phyloP scores from a whole-genome alignment of 1,284 basidiomycete genomes.

The Coriolopsis trogii region DNA sequence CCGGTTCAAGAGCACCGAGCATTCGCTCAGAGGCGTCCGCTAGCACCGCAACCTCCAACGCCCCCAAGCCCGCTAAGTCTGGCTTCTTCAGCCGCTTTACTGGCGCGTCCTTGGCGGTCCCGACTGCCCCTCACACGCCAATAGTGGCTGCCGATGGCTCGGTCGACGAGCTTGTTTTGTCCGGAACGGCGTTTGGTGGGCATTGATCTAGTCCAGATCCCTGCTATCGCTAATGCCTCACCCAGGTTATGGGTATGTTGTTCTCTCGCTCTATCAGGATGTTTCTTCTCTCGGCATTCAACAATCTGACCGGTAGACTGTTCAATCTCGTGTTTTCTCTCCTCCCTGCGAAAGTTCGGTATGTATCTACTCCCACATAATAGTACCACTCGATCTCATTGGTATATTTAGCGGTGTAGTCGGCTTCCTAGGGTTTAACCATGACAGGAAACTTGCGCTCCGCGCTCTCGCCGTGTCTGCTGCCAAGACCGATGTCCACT shows the following conservation, averaged over 20 bases:
- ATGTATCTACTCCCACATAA: conserved; percentile 22
- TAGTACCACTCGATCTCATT: conserved; percentile 2
- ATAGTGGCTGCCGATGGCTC: conserved; percentile 46
- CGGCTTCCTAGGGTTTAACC: conserved; percentile 73
- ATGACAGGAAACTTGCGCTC: conserved; percentile 68
- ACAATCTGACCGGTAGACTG: conserved; percentile 45
- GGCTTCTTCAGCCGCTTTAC: conserved; percentile 46
- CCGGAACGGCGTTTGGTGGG: conserved; percentile 75
- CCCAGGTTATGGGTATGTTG: conserved; percentile 33
- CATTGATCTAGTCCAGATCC: neutral
- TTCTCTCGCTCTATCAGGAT: neutral
- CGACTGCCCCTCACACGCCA: conserved; percentile 22
- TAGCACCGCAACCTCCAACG: conserved; percentile 30
- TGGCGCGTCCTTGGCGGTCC: conserved; percentile 25
- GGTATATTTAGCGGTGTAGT: conserved; percentile 56
- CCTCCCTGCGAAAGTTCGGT: conserved; percentile 71
- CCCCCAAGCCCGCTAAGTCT: conserved; percentile 25
- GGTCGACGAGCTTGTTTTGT: conserved; percentile 70
- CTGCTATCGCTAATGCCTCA: conserved; percentile 3
- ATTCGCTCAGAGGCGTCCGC: conserved; percentile 37
- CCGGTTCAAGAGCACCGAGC: conserved; percentile 42
- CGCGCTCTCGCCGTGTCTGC: conserved; percentile 70
- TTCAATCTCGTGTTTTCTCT: conserved; percentile 81
- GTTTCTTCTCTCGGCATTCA: conserved; percentile 7
- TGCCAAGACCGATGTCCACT: conserved; percentile 66